phyloP scores from a whole-genome alignment of 139 green algal genomes.

The Penium margaritaceum region DNA sequence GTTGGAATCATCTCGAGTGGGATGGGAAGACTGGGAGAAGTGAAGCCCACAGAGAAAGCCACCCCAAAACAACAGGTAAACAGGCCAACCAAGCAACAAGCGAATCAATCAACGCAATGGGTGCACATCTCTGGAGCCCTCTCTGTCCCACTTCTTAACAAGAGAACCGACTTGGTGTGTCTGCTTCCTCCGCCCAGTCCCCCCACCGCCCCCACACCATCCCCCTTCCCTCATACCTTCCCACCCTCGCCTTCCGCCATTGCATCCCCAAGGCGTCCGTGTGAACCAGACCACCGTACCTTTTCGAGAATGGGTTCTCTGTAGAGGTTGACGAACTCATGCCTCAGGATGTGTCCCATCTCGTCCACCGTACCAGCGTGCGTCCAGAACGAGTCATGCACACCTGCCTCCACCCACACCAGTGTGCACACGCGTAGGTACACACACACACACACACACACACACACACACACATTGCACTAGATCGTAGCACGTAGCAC shows the following conservation, averaged over 20 bases:
- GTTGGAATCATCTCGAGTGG: neutral
- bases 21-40: neutral
- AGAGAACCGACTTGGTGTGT: neutral
- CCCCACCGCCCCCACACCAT: no score
- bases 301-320: constrained; percentile 69
- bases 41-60: neutral
- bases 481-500: neutral
- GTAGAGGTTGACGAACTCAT: constrained; percentile 83
- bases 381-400: constrained; percentile 98
- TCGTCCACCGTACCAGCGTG: constrained; percentile 69
- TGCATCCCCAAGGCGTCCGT: no score
- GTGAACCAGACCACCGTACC: constrained; percentile 39
- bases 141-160: no score
- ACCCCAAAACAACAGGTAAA: no score
- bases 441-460: neutral
- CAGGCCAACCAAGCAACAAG: no score
- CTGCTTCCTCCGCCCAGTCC: no score
- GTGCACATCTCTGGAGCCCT: no score
- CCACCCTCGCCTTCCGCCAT: no score
- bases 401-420: constrained; percentile 35
- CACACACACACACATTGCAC: neutral
- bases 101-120: no score
- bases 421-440: neutral
- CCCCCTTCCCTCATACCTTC: no score
- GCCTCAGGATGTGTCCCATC: constrained; percentile 73